Evolutionary conservation across 495 filamentous ascomycete genomes (phyloP).

Genomic region (Staphylotrichum tortipilum): DNA sequence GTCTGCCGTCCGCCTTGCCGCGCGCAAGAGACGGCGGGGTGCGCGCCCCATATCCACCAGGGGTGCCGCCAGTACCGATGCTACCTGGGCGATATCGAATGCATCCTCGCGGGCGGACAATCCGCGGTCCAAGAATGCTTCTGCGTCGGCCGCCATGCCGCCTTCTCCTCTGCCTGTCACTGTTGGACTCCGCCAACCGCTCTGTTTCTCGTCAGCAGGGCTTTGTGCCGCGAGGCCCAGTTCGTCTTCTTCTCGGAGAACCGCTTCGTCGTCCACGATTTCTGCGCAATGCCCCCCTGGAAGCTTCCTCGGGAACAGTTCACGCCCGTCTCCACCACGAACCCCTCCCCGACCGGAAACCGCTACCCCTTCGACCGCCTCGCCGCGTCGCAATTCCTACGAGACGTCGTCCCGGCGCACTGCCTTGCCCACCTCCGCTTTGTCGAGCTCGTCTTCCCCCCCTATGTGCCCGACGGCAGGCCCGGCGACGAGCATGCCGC

Average conservation of each 20-base stretch:
- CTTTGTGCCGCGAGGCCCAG: background rate
- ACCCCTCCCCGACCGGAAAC: no score
- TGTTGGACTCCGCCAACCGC: constrained; percentile 1
- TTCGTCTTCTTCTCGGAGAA: constrained; percentile 5
- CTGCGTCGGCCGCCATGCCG: background rate
- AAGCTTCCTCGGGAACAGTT: background rate
- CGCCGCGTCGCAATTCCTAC: background rate
- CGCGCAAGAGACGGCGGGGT: background rate
- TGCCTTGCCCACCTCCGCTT: background rate
- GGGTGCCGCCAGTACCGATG: background rate
- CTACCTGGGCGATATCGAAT: no score
- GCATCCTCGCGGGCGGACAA: no score
- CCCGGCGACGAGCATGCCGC: background rate
- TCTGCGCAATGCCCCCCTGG: background rate
- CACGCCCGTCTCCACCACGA: no score
- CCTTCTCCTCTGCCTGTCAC: background rate
- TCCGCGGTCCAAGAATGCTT: background rate
- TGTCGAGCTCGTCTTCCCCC: background rate
- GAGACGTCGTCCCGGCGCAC: background rate
- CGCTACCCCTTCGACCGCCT: background rate
- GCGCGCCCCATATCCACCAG: background rate
- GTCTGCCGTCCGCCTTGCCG: background rate
- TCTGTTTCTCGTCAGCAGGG: background rate
- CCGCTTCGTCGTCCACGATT: constrained; percentile 3
- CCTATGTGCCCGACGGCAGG: background rate